Base-by-base conservation (phyloP, 257 asterid genomes). In the Verbascum thapsus region DNA sequence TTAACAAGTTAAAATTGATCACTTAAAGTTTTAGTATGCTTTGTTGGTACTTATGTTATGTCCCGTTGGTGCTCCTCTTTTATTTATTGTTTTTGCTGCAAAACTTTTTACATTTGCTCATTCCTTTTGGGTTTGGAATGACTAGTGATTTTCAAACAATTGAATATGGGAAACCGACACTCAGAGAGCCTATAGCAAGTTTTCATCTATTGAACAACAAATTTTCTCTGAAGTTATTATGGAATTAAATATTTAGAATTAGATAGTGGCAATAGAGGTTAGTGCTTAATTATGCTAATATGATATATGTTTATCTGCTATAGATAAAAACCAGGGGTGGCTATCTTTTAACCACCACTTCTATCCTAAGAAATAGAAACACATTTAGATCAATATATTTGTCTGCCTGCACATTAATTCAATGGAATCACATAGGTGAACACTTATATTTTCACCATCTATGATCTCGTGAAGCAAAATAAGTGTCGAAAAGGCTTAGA, bases 191-290 rank as follows among this genome's bases (percentile, higher is more conserved):
- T 53, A 48, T 42, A 15, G 63, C 39, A 12, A 30, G 41, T 16
- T 2, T 18, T 50, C 20, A 55, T 38, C 26, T 20, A n/a, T 40
- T 50, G 63, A 7, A 5, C 22, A 10, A 32, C 55, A 35, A n/a
- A 37, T 67, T 58, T 66, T 54, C 56, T 44, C 32, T 61, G 44
- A 15, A 44, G 55, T 18, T 44, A 23, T 13, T 42, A 26, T 53
- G 55, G 32, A 30, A 50, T 15, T 16, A 26, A 26, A 26, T 1
- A n/a, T n/a, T n/a, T 26, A 26, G 32, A 26, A 18, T 23, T 54
- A 26, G 66, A 15, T 44, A 61, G 3, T 23, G 55, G 15, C 43
- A 7, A 13, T 44, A 15, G 32, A 43, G 13, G 49, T 52, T 64
- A 37, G 37, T 23, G 37, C 40, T 18, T 22, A 48, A 11, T 38